Conservation (phyloP, 768 basidiomycete species). For the Trametes sanguinea region DNA sequence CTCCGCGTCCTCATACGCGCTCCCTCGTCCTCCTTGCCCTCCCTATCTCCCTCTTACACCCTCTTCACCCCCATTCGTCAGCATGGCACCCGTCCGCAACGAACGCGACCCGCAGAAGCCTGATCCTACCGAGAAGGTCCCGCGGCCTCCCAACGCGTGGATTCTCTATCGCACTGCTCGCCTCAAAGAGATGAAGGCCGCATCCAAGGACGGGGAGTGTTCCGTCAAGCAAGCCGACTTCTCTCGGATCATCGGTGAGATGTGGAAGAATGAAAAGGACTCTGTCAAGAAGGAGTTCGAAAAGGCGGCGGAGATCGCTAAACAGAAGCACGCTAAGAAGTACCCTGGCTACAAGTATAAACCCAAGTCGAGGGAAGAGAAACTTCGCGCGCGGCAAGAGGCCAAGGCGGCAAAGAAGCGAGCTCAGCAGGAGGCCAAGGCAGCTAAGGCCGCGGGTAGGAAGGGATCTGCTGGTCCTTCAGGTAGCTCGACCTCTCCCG, state of each 20-base stretch:
- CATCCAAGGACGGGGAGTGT: background rate
- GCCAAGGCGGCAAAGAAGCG: constrained; percentile 3
- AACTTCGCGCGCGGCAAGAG: constrained; percentile 9
- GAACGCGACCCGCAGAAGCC: background rate
- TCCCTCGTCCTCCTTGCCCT: background rate
- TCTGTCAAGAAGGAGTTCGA: constrained; percentile 15
- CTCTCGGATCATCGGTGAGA: constrained; percentile 6
- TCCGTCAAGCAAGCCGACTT: constrained; percentile 15
- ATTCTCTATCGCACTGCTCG: constrained; percentile 26
- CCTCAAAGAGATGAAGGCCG: background rate
- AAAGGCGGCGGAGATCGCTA: constrained; percentile 23
- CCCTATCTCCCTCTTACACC: background rate
- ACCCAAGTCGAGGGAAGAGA: constrained; percentile 28
- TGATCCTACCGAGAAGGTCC: background rate
- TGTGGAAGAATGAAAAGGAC: constrained; percentile 8
- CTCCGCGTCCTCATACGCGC: background rate
- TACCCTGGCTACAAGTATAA: constrained; percentile 33
- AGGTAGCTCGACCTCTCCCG: background rate
- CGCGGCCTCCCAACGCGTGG: constrained; percentile 25
- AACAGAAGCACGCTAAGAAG: constrained; percentile 26
- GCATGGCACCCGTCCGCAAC: constrained; percentile 2
- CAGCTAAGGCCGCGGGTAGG: constrained; percentile 11
- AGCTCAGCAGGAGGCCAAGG: background rate
- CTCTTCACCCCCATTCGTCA: too few species aligned
- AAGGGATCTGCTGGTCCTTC: background rate